Conservation (phyloP, 164 flowering plant genomes). For the Sextonia rubra region DNA sequence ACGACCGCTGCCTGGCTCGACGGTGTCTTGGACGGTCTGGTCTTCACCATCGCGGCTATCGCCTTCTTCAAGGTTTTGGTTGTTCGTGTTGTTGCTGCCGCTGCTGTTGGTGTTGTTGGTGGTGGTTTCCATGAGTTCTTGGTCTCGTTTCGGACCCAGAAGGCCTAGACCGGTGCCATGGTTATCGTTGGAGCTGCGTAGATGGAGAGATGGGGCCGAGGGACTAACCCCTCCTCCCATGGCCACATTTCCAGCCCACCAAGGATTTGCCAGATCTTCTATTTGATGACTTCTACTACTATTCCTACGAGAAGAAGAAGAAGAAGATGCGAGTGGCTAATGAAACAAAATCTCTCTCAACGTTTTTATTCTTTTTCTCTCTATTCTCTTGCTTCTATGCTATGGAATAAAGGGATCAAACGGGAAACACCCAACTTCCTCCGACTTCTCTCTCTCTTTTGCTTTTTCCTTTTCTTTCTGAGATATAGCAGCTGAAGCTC, state of each 20-base stretch:
- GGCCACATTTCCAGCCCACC: slow-evolving; percentile 79
- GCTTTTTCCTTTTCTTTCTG: too few relatives aligned
- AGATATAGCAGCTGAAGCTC: neutral
- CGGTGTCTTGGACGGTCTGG: slow-evolving; percentile 32
- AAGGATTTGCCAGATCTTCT: slow-evolving; percentile 56
- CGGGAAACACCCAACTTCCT: too few relatives aligned
- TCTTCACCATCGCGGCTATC: slow-evolving; percentile 31
- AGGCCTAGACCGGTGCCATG: slow-evolving; percentile 6
- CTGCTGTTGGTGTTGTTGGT: slow-evolving; percentile 29
- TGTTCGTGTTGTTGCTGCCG: slow-evolving; percentile 22
- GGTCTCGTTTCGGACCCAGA: slow-evolving; percentile 28
- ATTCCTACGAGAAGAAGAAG: neutral
- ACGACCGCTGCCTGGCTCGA: slow-evolving; percentile 34
- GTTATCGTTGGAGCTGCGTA: slow-evolving; percentile 41
- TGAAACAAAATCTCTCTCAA: neutral
- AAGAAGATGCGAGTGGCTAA: neutral
- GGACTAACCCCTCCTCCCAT: slow-evolving; percentile 54
- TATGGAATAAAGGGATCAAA: neutral
- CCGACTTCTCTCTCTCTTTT: too few relatives aligned
- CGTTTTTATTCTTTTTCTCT: neutral
- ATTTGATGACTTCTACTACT: neutral
- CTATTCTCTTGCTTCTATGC: neutral
- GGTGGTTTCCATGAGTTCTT: slow-evolving; percentile 34
- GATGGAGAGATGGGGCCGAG: slow-evolving; percentile 42
- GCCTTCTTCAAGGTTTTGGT: slow-evolving; percentile 24